A percentile compares a stretch with the other conserved stretches of the same genome.
phyloP scores from a whole-genome alignment of 2,329 filamentous ascomycete genomes.

The Cyclaneusma minus region DNA sequence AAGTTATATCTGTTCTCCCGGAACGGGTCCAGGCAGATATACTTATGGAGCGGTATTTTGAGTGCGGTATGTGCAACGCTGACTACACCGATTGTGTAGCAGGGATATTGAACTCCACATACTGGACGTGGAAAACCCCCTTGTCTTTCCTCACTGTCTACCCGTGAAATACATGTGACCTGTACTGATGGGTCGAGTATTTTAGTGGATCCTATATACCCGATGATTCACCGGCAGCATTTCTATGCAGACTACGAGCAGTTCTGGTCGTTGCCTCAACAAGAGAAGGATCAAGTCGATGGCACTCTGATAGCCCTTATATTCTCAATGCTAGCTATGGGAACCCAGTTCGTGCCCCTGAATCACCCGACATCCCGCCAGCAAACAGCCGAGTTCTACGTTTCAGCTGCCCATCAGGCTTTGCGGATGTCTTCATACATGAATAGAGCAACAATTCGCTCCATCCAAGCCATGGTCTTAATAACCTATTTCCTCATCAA shows the following conservation, averaged over 20 bases:
- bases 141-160: constrained; percentile 4
- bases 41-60: constrained; percentile 46
- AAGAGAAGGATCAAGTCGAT: constrained; percentile 46
- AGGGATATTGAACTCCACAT: no score
- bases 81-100: no score
- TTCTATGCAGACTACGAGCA: constrained; percentile 68
- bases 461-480: constrained; percentile 70
- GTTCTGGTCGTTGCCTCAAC: constrained; percentile 49
- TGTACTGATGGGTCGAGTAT: no score
- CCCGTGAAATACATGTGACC: constrained; percentile 35
- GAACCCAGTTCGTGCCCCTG: constrained; percentile 58
- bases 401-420: constrained; percentile 65
- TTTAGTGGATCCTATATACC: constrained; percentile 72
- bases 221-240: constrained; percentile 60
- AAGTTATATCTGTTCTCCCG: constrained; percentile 62
- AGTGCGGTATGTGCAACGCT: no score
- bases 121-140: constrained; percentile 4
- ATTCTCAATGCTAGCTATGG: constrained; percentile 64
- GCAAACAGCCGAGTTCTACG: constrained; percentile 69
- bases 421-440: constrained; percentile 62
- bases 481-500: constrained; percentile 76
- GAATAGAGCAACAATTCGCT: constrained; percentile 55
- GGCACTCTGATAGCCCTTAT: constrained; percentile 56
- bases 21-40: constrained; percentile 64
- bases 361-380: constrained; percentile 44